Base-by-base conservation (phyloP, 805 yeast genomes). In the Kregervanrija fluxuum region DNA sequence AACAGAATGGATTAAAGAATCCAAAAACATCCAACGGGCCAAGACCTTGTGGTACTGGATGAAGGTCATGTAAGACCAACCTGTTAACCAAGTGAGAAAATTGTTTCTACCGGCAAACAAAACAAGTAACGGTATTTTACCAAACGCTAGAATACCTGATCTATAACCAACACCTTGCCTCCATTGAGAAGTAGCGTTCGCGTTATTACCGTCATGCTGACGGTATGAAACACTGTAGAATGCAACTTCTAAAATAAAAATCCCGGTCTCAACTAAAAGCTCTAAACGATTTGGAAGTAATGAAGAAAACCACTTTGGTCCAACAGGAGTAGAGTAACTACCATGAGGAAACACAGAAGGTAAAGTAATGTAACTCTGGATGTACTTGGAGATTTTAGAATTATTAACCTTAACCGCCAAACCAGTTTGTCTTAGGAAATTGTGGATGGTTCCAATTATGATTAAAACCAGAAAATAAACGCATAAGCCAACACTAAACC, bases 21-120 rank as follows among this genome's bases (percentile, higher is more conserved):
- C 52, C 17, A 68, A 16, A 43, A 67, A 55, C 55, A 70, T 65
- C 1, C 69, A 66, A 54, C 85, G 69, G 2, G 84, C 80, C 38
- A 74, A 61, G 83, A 86, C 77, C 59, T 72, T 80, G 61, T 86
- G 95, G 55, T 75, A 75, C 22, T 70, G 67, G 54, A 78, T 54
- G 51, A 71, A 71, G 35, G 68, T 56, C 8, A 70, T 51, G 46
- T 64, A 67, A 11, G 57, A 50, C 65, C 71, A 66, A 1, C 74
- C 71, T 10, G 74, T 65, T 16, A 70, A 28, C 61, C 65, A 70
- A 42, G 59, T 63, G 47, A 69, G 54, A 39, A 71, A 55, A 55
- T 68, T 70, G 50, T 70, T 71, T 46, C 75, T 59, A 30, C 77
- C 77, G 8, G 73, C 68, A 52, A 73, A 71, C 35, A 73, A 57